Evolutionary conservation across 1,284 basidiomycete species (phyloP).

Genomic region (Vanrija sp.): DNA sequence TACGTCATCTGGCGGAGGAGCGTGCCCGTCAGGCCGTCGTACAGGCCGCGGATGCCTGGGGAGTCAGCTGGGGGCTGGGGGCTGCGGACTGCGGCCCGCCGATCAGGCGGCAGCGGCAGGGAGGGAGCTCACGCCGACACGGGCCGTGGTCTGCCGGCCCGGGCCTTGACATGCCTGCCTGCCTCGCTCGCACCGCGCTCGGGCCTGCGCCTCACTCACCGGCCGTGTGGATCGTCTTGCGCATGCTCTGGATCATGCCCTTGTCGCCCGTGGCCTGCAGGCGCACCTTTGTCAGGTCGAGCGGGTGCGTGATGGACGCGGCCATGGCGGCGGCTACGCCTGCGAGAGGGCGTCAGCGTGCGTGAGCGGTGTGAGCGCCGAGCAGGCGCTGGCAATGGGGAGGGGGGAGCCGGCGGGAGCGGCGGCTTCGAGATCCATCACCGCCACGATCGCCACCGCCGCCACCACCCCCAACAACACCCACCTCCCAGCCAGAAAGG

Average conservation of each 20-base stretch:
- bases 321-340: constrained; percentile 75
- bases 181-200: not conserved
- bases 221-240: constrained; percentile 58
- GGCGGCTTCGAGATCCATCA: not conserved
- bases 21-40: constrained; percentile 82
- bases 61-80: no score
- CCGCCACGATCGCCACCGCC: not conserved
- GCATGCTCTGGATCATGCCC: constrained; percentile 71
- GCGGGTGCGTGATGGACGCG: constrained; percentile 74
- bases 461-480: constrained; percentile 21
- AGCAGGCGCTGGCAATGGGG: not conserved
- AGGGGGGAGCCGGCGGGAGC: not conserved
- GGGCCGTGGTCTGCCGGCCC: not conserved
- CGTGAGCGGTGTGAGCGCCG: no score
- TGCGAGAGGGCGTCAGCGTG: constrained; percentile 25
- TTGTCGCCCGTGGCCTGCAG: constrained; percentile 83
- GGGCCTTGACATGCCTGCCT: no score
- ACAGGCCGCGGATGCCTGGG: constrained; percentile 66
- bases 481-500: constrained; percentile 76
- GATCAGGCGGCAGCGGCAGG: not conserved
- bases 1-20: constrained; percentile 91
- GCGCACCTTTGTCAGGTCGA: constrained; percentile 83
- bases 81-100: no score
- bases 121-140: not conserved
- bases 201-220: constrained; percentile 24